Evolutionary conservation across 2,329 filamentous ascomycete genomes (phyloP), one percentile per base, ranked within the genome.

Genomic region (Geosmithia flava): DNA sequence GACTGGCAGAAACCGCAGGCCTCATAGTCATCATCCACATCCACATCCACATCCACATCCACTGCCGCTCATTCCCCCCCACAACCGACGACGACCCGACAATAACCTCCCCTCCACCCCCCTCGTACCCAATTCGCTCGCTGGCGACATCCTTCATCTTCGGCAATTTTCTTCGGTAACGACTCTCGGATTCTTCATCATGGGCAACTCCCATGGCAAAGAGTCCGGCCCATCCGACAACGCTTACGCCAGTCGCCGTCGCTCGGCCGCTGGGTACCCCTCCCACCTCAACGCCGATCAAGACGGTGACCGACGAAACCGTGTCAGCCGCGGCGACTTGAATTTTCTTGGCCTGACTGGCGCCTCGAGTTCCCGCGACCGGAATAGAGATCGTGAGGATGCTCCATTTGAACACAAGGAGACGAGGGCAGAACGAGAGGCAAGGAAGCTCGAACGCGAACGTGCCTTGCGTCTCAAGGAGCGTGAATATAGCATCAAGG

Each of bases 381-480:
- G 63, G 17, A 55, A 68, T 58, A 55, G 68, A 55, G 53, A 61
- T 53, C 53, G 66, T 55, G 53, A 60, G 48, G 59, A 74, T 58
- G 67, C 56, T 5, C 72, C 73, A 0, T 74, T 75, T 49, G 74
- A 78, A 53, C 83, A 88, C 50, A 79, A 87, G 50, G 91, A 97
- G 68, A 96, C 89, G 7, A 90, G 84, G 60, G 87, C 91, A 56
- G 93, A 97, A 67, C 79, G 88, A 42, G 93, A 98, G 62, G 88
- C 88, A 19, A 78, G 91, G 53, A 85, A 83, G 53, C 68, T 88
- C 48, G 91, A 96, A 63, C 85, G 81, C 58, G 91, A 97, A 63
- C 81, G 87, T 44, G 70, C 76, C 16, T 74, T 78, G 39, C 76
- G 93, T 50, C 67, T 84, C 42, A 88, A 88, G 62, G 93, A 98